These are phyloP conservation scores for Brassica carinata DNA, from an alignment of 345 rosid genomes.

Conservation along the genomic window DNA sequence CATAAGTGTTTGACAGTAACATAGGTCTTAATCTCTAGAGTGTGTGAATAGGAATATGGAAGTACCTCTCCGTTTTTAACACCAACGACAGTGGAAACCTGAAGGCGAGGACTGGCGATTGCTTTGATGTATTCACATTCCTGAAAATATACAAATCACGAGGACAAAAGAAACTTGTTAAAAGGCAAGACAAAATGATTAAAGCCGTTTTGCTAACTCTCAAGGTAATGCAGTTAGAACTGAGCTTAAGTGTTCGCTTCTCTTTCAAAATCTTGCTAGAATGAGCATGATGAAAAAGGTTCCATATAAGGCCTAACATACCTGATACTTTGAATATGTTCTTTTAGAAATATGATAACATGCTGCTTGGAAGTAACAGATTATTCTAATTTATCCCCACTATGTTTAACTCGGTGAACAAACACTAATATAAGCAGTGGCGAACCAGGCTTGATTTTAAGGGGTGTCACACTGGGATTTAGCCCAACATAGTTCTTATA, in stretches of 20 bases:
- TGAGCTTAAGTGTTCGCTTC: too few relatives aligned
- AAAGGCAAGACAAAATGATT: not conserved
- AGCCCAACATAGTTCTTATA: too few relatives aligned
- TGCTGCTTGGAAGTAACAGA: not conserved
- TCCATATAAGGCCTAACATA: too few relatives aligned
- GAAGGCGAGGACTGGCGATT: constrained; percentile 80
- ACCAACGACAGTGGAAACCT: constrained; percentile 85
- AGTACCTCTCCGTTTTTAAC: constrained; percentile 84
- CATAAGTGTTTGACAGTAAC: not conserved
- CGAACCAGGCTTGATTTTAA: too few relatives aligned
- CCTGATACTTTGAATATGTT: too few relatives aligned
- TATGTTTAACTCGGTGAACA: too few relatives aligned
- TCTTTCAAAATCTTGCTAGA: too few relatives aligned
- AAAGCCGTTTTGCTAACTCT: not conserved
- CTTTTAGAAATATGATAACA: not conserved
- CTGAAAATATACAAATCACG: constrained; percentile 42
- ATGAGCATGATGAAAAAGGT: too few relatives aligned
- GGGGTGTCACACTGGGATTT: too few relatives aligned
- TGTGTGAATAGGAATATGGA: constrained; percentile 14
- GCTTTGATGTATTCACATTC: constrained; percentile 94
- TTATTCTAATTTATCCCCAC: too few relatives aligned
- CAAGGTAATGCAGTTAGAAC: not conserved
- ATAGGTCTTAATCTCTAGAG: constrained; percentile 3
- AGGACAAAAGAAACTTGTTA: not conserved
- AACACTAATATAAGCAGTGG: too few relatives aligned